Evolutionary conservation across 148 eudicot genomes (phyloP), one percentile per base, ranked within the genome.

Genomic region (Talinum fruticosum): DNA sequence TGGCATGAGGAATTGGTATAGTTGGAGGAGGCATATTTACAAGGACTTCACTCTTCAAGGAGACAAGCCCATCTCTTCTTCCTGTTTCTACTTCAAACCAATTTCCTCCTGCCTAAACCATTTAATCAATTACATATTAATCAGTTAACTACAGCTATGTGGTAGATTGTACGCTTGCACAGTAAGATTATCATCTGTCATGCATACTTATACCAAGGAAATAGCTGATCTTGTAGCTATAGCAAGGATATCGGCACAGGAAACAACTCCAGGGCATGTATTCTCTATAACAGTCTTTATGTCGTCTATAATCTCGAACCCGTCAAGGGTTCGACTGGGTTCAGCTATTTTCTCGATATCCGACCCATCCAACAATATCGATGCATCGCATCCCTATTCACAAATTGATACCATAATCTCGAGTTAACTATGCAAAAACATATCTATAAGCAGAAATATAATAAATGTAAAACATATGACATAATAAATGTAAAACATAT

Each of bases 331-430:
- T 36, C 44, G 53, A 79, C 87, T 88, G 24, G 91, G 84, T 0
- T 5, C 26, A 1, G 90, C 86, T 0, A 82, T 78, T 79, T 87
- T 88, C 87, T 90, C 93, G 10, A 79, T 77, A 24, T 66, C 66
- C 34, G 41, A 74, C 8, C 91, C 93, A 47, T 87, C 88, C 30
- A 90, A 72, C 12, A 90, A 79, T 41, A 90, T 81, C 30, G 91
- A 88, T 41, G 88, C 94, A 86, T 90, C 94, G 69, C 91, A 90
- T 14, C 94, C 91, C 94, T 90, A 6, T 16, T 47, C 18, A 47
- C 53, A 37, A 37, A 3, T 2, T 7, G 41, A 37, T 37, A 37
- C 3, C 41, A 37, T 37, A 7, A 37, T 37, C 7, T n/a, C 7
- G 41, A 7, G 41, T 37, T 37, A 37, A 37, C 41, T 37, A 7